Percentiles rank a stretch among this genome's conserved stretches.
These are phyloP conservation scores for Corylus heterophylla DNA, from an alignment of 306 rosid species.

Conservation along the genomic window DNA sequence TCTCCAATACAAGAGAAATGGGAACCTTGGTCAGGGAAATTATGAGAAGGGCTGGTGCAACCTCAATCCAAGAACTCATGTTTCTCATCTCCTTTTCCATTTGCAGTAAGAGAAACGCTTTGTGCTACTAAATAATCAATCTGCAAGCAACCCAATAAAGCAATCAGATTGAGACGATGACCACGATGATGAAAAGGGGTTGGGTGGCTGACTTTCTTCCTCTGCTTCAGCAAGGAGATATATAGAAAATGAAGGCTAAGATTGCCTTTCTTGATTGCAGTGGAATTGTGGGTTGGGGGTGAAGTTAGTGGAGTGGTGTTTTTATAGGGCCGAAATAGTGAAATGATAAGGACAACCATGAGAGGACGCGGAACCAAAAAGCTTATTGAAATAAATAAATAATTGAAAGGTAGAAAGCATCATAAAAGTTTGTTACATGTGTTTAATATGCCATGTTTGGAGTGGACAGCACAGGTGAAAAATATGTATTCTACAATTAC, in stretches of 20 bases:
- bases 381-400: too few relatives aligned
- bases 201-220: neutral
- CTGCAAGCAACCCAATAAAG: neutral
- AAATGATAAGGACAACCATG: neutral
- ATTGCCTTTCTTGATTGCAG: neutral
- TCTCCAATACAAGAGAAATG: slow-evolving; percentile 47
- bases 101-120: too few relatives aligned
- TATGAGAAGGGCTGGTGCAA: slow-evolving; percentile 46
- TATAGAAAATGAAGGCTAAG: too few relatives aligned
- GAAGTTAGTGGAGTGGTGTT: slow-evolving; percentile 12
- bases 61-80: slow-evolving; percentile 47
- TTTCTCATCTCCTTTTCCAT: slow-evolving; percentile 42
- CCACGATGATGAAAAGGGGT: too few relatives aligned
- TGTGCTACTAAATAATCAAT: too few relatives aligned
- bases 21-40: slow-evolving; percentile 37
- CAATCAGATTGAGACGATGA: neutral
- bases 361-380: too few relatives aligned
- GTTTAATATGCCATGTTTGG: too few relatives aligned
- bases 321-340: neutral
- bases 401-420: too few relatives aligned
- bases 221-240: neutral
- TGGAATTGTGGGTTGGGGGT: neutral
- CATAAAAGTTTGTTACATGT: too few relatives aligned
- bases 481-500: too few relatives aligned
- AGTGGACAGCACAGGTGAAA: too few relatives aligned